Evolutionary conservation across 495 filamentous ascomycete genomes (phyloP).

Genomic region (Thozetella sp.): DNA sequence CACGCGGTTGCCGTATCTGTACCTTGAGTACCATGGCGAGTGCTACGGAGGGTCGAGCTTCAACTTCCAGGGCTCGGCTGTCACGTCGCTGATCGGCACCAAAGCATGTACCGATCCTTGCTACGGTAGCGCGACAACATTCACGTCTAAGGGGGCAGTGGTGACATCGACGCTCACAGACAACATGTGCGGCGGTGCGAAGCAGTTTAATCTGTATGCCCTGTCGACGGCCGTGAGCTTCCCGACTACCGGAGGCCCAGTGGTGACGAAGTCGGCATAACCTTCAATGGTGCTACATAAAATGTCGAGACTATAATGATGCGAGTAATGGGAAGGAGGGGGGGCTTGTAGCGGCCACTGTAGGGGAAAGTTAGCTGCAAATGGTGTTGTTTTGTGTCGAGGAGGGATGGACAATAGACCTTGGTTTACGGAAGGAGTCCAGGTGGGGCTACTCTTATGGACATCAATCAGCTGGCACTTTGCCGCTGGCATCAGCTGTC

Average conservation of each 20-base stretch:
- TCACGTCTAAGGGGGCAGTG: conserved; percentile 7
- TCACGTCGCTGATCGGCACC: conserved; percentile 15
- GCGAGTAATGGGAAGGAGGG: no score
- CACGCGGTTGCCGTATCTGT: conserved; percentile 16
- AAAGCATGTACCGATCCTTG: conserved; percentile 23
- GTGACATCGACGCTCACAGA: conserved; percentile 11
- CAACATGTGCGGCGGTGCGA: conserved; percentile 18
- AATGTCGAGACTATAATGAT: no score
- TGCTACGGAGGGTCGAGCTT: conserved; percentile 22
- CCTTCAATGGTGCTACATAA: no score
- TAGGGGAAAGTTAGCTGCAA: no score
- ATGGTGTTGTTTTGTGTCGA: no score
- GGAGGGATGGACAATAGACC: no score
- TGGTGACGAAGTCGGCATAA: not conserved
- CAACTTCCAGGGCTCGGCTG: conserved; percentile 12
- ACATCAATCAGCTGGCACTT: no score
- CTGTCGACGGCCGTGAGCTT: conserved; percentile 9
- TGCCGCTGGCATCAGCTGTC: no score
- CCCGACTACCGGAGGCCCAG: conserved; percentile 13
- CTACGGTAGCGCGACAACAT: conserved; percentile 14
- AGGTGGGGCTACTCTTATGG: no score
- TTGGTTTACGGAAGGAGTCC: no score
- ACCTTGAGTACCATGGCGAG: conserved; percentile 21
- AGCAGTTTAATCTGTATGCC: conserved; percentile 26
- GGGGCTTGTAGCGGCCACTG: no score